Evolutionary conservation across 768 basidiomycete genomes (phyloP).

Genomic region (Boletus insuetus): DNA sequence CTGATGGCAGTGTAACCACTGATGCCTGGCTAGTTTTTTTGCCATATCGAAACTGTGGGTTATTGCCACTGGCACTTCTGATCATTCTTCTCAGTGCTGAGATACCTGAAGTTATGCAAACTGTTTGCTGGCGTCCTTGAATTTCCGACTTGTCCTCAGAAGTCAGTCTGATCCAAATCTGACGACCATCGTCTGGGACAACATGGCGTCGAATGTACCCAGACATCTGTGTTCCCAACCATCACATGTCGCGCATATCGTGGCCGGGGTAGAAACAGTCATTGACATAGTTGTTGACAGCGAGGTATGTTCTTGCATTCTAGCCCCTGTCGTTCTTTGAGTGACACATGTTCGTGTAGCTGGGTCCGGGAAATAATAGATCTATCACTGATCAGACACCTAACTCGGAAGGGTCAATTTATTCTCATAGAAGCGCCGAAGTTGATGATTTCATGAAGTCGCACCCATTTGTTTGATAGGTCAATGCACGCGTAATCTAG

Average conservation of each 20-base stretch:
- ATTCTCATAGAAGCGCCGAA: no score
- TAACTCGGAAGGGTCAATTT: no score
- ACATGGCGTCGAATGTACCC: neutral
- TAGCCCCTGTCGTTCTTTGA: no score
- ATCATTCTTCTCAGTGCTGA: neutral
- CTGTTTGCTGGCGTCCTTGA: slow-evolving; percentile 9
- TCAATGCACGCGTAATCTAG: no score
- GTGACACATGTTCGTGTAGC: no score
- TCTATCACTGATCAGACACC: no score
- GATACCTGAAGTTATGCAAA: slow-evolving; percentile 13
- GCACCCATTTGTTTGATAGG: no score
- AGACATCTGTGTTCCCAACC: neutral
- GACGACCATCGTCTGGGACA: neutral
- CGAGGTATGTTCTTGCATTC: neutral
- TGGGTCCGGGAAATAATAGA: no score
- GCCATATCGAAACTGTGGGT: slow-evolving; percentile 16
- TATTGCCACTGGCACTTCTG: neutral
- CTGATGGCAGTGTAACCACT: neutral
- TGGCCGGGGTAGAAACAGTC: neutral
- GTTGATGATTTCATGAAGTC: no score
- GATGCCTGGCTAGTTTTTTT: slow-evolving; percentile 7
- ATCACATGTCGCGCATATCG: neutral
- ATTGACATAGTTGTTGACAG: neutral
- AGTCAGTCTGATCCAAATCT: neutral
- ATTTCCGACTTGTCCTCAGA: slow-evolving; percentile 7